phyloP scores from a whole-genome alignment of 2,329 filamentous ascomycete species.

The Parafenestella ontariensis region DNA sequence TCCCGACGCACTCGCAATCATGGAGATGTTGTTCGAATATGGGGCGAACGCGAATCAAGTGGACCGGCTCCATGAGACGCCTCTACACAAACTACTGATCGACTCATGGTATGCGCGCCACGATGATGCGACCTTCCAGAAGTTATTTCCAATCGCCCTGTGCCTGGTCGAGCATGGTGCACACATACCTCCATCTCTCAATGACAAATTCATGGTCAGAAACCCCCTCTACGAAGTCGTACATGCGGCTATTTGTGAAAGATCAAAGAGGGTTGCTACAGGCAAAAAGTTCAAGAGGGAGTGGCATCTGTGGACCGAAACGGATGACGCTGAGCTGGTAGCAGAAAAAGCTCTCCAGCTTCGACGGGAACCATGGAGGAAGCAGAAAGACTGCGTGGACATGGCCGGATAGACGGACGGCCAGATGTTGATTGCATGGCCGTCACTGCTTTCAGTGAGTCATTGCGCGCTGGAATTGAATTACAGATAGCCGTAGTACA shows the following conservation, averaged over 20 bases:
- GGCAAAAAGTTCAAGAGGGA: neutral
- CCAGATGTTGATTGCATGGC: neutral
- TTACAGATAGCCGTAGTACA: too few species aligned
- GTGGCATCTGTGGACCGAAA: neutral
- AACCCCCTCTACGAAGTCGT: conserved; percentile 23
- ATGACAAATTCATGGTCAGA: conserved; percentile 13
- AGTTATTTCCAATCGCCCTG: conserved; percentile 15
- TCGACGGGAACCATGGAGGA: neutral
- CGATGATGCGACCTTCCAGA: conserved; percentile 7
- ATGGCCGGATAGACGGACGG: neutral
- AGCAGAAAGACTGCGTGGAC: neutral
- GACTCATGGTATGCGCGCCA: conserved; percentile 22
- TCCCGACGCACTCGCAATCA: conserved; percentile 19
- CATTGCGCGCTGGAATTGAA: too few species aligned
- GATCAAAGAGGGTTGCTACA: neutral
- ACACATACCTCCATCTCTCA: conserved; percentile 10
- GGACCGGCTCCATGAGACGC: conserved; percentile 15
- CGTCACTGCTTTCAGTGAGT: neutral
- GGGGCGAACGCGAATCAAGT: conserved; percentile 22
- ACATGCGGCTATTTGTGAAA: conserved; percentile 2
- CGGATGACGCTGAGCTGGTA: neutral
- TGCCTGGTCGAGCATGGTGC: conserved; percentile 20
- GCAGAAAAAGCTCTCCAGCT: neutral
- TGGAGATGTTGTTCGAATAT: conserved; percentile 16
- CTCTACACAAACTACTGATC: conserved; percentile 20